Conservation (phyloP, 805 yeast genomes). For the Yarrowia hollandica region DNA sequence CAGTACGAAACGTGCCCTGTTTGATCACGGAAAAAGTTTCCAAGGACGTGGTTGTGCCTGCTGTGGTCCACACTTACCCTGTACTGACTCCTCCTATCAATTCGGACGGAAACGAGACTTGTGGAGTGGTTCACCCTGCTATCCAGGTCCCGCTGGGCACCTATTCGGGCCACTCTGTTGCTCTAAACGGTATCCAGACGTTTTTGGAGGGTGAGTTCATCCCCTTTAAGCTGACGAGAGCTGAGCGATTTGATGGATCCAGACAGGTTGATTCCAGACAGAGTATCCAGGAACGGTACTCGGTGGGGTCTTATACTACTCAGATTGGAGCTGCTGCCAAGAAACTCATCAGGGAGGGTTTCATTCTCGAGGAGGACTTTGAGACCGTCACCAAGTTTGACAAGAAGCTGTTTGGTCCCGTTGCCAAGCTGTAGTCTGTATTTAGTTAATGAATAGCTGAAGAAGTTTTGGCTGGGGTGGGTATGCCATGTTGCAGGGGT, state of each 20-base stretch:
- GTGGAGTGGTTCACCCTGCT: conserved; percentile 25
- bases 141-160: conserved; percentile 24
- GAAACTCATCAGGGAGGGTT: conserved; percentile 4
- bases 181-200: conserved; percentile 19
- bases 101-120: conserved; percentile 15
- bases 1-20: conserved; percentile 2
- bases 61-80: background rate
- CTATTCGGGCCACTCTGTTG: conserved; percentile 14
- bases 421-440: background rate
- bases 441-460: too few relatives aligned
- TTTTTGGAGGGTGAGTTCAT: conserved; percentile 20
- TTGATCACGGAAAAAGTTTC: background rate
- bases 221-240: background rate
- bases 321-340: conserved; percentile 5
- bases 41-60: conserved; percentile 1
- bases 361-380: conserved; percentile 8
- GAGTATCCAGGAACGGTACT: conserved; percentile 3
- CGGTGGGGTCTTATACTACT: background rate
- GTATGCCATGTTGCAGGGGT: too few relatives aligned
- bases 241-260: background rate
- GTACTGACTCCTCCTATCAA: conserved; percentile 23
- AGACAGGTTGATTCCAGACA: background rate
- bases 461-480: too few relatives aligned
- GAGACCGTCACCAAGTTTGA: conserved; percentile 14
- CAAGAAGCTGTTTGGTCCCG: background rate